Conservation (phyloP, 345 rosid species). For the Pugionium cornutum region DNA sequence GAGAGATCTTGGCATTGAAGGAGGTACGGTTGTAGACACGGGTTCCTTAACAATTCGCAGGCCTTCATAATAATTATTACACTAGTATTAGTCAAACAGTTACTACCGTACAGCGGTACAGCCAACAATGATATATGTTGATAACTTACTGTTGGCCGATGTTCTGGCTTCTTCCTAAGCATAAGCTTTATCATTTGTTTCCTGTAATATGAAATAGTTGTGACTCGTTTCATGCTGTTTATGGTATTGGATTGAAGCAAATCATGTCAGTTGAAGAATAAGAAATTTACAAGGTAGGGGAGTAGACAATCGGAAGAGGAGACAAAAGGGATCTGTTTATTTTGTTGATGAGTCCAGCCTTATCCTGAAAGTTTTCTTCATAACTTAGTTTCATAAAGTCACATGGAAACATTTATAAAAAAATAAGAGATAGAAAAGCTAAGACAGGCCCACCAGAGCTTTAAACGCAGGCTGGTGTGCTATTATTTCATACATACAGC, state of each 20-base stretch:
- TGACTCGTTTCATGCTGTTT: conserved; percentile 17
- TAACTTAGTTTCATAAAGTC: conserved; percentile 22
- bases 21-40: conserved; percentile 75
- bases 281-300: conserved; percentile 76
- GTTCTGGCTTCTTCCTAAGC: conserved; percentile 83
- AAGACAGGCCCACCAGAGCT: conserved; percentile 69
- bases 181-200: conserved; percentile 90
- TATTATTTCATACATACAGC: conserved; percentile 95
- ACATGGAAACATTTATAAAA: conserved; percentile 7
- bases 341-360: conserved; percentile 84
- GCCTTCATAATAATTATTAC: conserved; percentile 51
- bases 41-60: conserved; percentile 85
- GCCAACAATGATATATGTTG: conserved; percentile 15
- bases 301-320: conserved; percentile 89
- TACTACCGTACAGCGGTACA: background rate
- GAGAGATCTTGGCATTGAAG: conserved; percentile 68
- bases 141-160: conserved; percentile 73
- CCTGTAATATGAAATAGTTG: conserved; percentile 46
- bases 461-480: conserved; percentile 94
- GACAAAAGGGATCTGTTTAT: conserved; percentile 85
- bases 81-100: conserved; percentile 2
- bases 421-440: conserved; percentile 2
- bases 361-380: conserved; percentile 53
- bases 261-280: conserved; percentile 1
- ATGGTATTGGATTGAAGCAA: background rate